These are phyloP conservation scores for Cucurbita ficifolia DNA, from an alignment of 306 rosid species.

Conservation along the genomic window DNA sequence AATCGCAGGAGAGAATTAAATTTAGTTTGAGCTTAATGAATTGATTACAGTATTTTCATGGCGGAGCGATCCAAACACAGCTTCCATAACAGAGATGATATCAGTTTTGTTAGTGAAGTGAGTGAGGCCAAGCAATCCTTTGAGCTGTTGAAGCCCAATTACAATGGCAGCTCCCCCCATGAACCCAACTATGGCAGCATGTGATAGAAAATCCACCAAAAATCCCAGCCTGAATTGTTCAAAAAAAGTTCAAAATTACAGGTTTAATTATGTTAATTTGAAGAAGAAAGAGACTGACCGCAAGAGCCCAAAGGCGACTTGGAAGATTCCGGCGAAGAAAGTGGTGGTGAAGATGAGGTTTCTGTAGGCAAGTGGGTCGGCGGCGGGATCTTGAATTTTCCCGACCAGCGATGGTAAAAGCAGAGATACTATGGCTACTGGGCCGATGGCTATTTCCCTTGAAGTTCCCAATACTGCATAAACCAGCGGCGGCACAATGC, in stretches of 20 bases:
- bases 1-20: not conserved
- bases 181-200: conserved; percentile 31
- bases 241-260: too few species aligned
- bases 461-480: conserved; percentile 88
- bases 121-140: conserved; percentile 46
- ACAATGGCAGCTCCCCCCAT: conserved; percentile 51
- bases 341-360: conserved; percentile 57
- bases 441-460: conserved; percentile 73
- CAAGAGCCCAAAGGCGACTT: conserved; percentile 58
- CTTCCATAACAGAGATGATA: conserved; percentile 40
- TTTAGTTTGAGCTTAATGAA: not conserved
- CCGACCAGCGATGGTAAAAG: conserved; percentile 60
- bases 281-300: conserved; percentile 13
- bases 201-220: conserved; percentile 21
- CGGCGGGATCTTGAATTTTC: conserved; percentile 40
- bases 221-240: conserved; percentile 37
- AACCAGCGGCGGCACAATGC: conserved; percentile 80
- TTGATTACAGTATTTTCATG: not conserved
- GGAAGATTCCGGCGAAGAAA: conserved; percentile 73
- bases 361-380: conserved; percentile 43
- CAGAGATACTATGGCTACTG: conserved; percentile 76
- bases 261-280: too few species aligned
- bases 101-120: conserved; percentile 62
- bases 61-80: conserved; percentile 34
- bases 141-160: conserved; percentile 69